A percentile compares a stretch with the other conserved stretches of the same genome.
Evolutionary conservation across 305 asterid genomes (phyloP).

Genomic region (Fraxinus albicans): DNA sequence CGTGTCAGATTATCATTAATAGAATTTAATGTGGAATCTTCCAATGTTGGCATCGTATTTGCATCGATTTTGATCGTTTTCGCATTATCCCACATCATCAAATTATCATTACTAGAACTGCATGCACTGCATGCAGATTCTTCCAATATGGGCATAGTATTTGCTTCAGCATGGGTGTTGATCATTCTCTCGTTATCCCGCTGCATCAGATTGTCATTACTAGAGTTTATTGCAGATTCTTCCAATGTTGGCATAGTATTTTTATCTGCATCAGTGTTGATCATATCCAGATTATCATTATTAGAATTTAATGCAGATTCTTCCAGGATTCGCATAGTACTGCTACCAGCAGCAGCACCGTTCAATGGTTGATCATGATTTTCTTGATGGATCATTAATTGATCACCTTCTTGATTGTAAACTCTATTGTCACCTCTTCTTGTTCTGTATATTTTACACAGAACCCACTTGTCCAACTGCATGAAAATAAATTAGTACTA

Average conservation of each 20-base stretch:
- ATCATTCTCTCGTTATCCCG: not conserved
- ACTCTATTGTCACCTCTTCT: not conserved
- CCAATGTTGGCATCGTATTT: not conserved
- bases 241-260: not conserved
- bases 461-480: conserved; percentile 7
- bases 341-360: not conserved
- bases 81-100: not conserved
- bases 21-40: not conserved
- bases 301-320: not conserved
- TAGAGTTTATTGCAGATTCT: not conserved
- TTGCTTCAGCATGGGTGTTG: not conserved
- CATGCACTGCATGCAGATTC: not conserved
- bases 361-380: not conserved
- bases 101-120: not conserved
- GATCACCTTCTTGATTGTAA: not conserved
- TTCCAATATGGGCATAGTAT: not conserved
- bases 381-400: not conserved
- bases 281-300: not conserved
- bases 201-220: not conserved
- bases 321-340: not conserved
- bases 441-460: not conserved
- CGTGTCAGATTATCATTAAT: not conserved
- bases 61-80: not conserved
- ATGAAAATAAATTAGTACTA: not conserved
- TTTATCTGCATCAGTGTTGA: not conserved